Evolutionary conservation across 2,329 filamentous ascomycete genomes (phyloP), one percentile per base, ranked within the genome.

Genomic region (Trichoderma sp.): DNA sequence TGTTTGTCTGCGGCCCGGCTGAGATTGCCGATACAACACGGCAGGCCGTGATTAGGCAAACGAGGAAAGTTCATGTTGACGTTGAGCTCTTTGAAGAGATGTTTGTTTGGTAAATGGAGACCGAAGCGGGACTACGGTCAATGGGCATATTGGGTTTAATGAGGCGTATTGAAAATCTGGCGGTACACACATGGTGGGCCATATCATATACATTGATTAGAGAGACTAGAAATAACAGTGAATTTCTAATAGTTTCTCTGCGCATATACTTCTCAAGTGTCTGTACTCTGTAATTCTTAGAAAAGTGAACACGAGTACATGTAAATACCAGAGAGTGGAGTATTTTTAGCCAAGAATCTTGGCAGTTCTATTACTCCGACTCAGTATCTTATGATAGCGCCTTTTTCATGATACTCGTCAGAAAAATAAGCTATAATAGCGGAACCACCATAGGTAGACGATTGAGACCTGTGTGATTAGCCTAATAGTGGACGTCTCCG

Each of bases 1-100:
- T 81, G 1, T 75, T 81, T 40, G 76, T 77, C 19, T 81, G 80
- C 68, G 79, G 79, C 2, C 79, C 80, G 33, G 76, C 74, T 8
- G 72, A 72, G 24, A 79, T 81, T 78, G 79, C 78, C 0, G 79
- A 81, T 68, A 76, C 80, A 19, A 74, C 78, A 43, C 71, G 79
- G 49, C 70, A 68, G 62, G 76, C 77, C 1, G 77, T 80, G 7
- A 61, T 71, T 27, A 56, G 29, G 10, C 67, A 70, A 13, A 68
- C 62, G 19, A 67, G 58, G 31, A 66, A 62, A 21, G 68, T 43
- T 21, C 49, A 66, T 27, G 47, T 29, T 19, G 60, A 71, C 16
- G 61, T 71, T 40, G 67, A 71, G 21, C 61, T 71, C 19, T 71
- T 71, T 53, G 70, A 71, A 40, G 67, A 71, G n/a, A 71, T 71